These are phyloP conservation scores for Chlorociboria aeruginascens DNA, from an alignment of 495 filamentous ascomycete species.

Conservation along the genomic window DNA sequence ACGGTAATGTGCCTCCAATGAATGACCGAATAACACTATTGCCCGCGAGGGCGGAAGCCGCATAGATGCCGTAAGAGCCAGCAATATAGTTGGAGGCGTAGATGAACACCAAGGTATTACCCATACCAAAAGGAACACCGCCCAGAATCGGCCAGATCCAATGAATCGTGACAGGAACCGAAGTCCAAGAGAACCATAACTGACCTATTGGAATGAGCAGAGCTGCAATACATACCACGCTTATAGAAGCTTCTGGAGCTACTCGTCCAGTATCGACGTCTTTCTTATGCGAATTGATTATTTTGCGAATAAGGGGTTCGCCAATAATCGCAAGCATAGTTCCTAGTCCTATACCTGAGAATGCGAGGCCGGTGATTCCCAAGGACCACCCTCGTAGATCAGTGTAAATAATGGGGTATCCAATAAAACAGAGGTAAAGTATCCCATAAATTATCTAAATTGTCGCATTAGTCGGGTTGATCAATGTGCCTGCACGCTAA, in stretches of 20 bases:
- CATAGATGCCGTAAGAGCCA: slow-evolving; percentile 63
- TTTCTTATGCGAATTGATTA: slow-evolving; percentile 57
- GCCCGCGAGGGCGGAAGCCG: slow-evolving; percentile 66
- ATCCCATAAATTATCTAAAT: slow-evolving; percentile 46
- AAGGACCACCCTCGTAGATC: slow-evolving; percentile 58
- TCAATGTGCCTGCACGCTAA: too few species aligned
- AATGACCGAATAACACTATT: slow-evolving; percentile 58
- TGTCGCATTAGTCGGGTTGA: background rate
- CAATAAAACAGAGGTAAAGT: slow-evolving; percentile 79
- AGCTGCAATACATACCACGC: slow-evolving; percentile 57
- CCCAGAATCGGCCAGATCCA: slow-evolving; percentile 65
- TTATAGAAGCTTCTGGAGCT: slow-evolving; percentile 63
- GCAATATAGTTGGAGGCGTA: slow-evolving; percentile 72
- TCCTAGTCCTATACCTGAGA: slow-evolving; percentile 71
- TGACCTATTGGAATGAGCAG: slow-evolving; percentile 59
- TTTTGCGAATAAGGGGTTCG: slow-evolving; percentile 58
- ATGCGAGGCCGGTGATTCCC: slow-evolving; percentile 62
- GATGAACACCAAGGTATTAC: slow-evolving; percentile 69
- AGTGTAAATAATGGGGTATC: slow-evolving; percentile 69
- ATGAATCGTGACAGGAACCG: slow-evolving; percentile 55
- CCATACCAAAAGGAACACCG: slow-evolving; percentile 67
- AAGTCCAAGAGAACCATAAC: slow-evolving; percentile 75
- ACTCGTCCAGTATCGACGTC: slow-evolving; percentile 59
- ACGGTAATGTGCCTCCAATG: slow-evolving; percentile 58
- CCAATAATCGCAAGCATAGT: slow-evolving; percentile 49